Base-by-base conservation (phyloP, 2,329 filamentous ascomycete species). In the Aureobasidium vineae region DNA sequence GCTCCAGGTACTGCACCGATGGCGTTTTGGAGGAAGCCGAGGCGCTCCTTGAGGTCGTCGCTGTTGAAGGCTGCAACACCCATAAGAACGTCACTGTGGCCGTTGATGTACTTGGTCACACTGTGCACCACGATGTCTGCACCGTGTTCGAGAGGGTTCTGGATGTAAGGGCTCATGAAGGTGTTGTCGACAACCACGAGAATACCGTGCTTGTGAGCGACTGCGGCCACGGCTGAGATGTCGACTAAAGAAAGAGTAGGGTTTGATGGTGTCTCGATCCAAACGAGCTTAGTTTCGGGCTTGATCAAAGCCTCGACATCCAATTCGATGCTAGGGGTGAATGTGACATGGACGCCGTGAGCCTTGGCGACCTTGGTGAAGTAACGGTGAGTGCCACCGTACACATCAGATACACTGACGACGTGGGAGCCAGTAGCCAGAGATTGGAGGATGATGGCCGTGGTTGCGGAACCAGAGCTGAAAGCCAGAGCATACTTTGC, bases 161-260 rank as follows among this genome's bases (percentile, higher is more conserved):
- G 95, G 56, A 99, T 86, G 77, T 98, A 99, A 38, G 95, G 95
- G 69, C 90, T 94, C 75, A 98, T 84, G 83, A 99, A 99, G 23
- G 95, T 99, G 83, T 99, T 99, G 83, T 99, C 95, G 49, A 99
- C 95, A n/a, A 99, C 95, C 50, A 99, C 95, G 76, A 91, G 84
- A 74, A 98, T 91, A 69, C 93, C 94, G 75, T 91, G 90, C 73
- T 89, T 83, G 78, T 98, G 95, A 21, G 95, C 95, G 65, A 90
- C 85, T 33, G 86, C 87, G 33, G 90, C 89, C 47, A 99, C 90
- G 63, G 91, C 89, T 72, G 90, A 85, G 76, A 99, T 97, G 79
- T 99, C 94, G 70, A 98, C 94, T 56, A 99, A 85, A 33, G 90
- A 88, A 66, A 99, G 84, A 7, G 95, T 99, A 0, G 95, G 95